These are phyloP conservation scores for Spinellus fusiger DNA, from an alignment of 192 early-diverging fungal genomes.

Conservation along the genomic window DNA sequence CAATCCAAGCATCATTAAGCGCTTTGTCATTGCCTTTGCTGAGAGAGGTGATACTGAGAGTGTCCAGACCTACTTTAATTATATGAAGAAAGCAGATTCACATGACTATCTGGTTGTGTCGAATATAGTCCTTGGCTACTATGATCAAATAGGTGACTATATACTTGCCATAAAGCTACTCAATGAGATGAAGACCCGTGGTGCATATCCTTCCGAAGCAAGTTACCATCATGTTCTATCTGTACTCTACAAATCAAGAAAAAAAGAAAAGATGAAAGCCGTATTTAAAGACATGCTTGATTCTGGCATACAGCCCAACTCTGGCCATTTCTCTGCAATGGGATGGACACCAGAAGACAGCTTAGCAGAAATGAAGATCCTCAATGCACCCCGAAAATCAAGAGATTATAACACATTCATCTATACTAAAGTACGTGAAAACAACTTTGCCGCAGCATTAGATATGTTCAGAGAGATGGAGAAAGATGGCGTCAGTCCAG, in stretches of 20 bases:
- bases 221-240: conserved; percentile 8
- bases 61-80: neutral
- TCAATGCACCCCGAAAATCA: neutral
- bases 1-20: neutral
- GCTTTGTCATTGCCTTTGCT: conserved; percentile 18
- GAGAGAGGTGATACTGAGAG: neutral
- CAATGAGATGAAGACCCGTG: conserved; percentile 11
- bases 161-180: conserved; percentile 13
- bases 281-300: conserved; percentile 2
- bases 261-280: neutral
- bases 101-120: conserved; percentile 14
- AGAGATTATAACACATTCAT: conserved; percentile 35
- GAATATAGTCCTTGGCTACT: conserved; percentile 21
- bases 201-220: neutral
- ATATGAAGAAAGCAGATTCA: conserved; percentile 8
- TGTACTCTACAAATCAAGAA: neutral
- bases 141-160: neutral
- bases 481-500: conserved; percentile 7
- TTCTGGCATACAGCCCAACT: neutral
- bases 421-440: conserved; percentile 6
- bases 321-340: conserved; percentile 10
- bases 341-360: conserved; percentile 4
- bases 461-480: conserved; percentile 22
- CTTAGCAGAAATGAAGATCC: conserved; percentile 7
- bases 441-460: conserved; percentile 23